phyloP scores from a whole-genome alignment of 2,329 filamentous ascomycete species.

The Spiromastix sp. region DNA sequence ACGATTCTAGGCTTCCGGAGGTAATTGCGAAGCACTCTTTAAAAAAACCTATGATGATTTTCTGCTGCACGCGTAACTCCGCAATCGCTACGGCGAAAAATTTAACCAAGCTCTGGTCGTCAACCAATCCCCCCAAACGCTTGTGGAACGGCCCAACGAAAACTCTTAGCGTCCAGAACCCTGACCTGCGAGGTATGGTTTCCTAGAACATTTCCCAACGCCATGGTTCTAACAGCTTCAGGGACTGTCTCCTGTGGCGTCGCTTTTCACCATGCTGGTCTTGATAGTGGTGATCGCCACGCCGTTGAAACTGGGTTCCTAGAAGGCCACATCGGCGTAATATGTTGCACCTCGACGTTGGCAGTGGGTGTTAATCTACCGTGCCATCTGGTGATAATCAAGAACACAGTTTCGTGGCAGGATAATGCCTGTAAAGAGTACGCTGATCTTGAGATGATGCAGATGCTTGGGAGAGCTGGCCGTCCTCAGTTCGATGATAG shows the following conservation, averaged over 20 bases:
- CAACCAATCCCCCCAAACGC: conserved; percentile 40
- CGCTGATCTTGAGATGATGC: conserved; percentile 75
- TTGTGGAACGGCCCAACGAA: conserved; percentile 53
- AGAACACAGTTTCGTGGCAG: conserved; percentile 62
- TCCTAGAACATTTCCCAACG: conserved; percentile 19
- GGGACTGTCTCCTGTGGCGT: conserved; percentile 50
- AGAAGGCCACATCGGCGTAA: conserved; percentile 61
- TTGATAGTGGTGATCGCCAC: conserved; percentile 53
- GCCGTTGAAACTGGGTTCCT: conserved; percentile 60
- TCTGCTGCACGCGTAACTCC: conserved; percentile 68
- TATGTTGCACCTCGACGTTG: conserved; percentile 79
- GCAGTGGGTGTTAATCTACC: conserved; percentile 77
- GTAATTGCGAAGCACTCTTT: conserved; percentile 57
- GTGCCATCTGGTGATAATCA: conserved; percentile 73
- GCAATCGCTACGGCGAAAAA: conserved; percentile 57
- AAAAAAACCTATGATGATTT: conserved; percentile 70
- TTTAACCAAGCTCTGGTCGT: conserved; percentile 56
- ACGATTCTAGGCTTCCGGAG: conserved; percentile 46
- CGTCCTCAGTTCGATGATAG: conserved; percentile 72
- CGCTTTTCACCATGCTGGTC: conserved; percentile 72
- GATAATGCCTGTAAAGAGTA: conserved; percentile 56
- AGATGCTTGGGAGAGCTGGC: conserved; percentile 79
- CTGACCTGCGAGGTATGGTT: conserved; percentile 47
- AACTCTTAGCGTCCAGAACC: conserved; percentile 43
- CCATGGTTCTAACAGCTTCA: conserved; percentile 14